Evolutionary conservation across 1,139 yeast species (phyloP).

Genomic region (Hyphopichia khmerensis): DNA sequence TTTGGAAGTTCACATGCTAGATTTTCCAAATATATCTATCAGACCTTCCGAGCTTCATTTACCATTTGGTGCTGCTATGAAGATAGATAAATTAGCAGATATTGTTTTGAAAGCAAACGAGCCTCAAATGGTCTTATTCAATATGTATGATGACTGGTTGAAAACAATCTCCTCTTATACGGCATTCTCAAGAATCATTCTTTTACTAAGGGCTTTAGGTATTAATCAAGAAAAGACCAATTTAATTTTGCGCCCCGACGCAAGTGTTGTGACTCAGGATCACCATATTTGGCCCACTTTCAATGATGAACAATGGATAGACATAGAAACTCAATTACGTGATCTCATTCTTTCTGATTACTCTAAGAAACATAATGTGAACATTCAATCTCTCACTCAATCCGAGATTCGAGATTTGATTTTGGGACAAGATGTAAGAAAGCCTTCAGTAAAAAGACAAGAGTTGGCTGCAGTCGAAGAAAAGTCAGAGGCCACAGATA

Average conservation of each 20-base stretch:
- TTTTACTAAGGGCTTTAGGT: conserved; percentile 76
- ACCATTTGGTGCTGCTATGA: conserved; percentile 87
- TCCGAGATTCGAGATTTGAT: conserved; percentile 92
- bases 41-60: conserved; percentile 86
- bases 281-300: conserved; percentile 95
- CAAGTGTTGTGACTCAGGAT: conserved; percentile 63
- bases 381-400: conserved; percentile 85
- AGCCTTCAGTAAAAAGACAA: conserved; percentile 80
- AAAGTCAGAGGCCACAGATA: conserved; percentile 32
- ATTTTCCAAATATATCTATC: conserved; percentile 88
- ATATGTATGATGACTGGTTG: conserved; percentile 94
- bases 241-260: conserved; percentile 73
- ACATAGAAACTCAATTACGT: conserved; percentile 81
- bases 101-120: conserved; percentile 83
- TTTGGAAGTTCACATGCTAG: conserved; percentile 93
- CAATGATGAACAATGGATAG: conserved; percentile 86
- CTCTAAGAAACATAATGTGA: conserved; percentile 81
- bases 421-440: conserved; percentile 89
- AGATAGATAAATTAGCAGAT: conserved; percentile 77
- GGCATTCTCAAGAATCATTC: conserved; percentile 84
- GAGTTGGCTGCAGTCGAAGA: conserved; percentile 75
- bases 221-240: conserved; percentile 78
- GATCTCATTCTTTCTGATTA: conserved; percentile 86
- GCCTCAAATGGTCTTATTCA: conserved; percentile 89
- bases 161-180: conserved; percentile 81